phyloP scores from a whole-genome alignment of 441 rosid species.

The Gossypium gossypioides region DNA sequence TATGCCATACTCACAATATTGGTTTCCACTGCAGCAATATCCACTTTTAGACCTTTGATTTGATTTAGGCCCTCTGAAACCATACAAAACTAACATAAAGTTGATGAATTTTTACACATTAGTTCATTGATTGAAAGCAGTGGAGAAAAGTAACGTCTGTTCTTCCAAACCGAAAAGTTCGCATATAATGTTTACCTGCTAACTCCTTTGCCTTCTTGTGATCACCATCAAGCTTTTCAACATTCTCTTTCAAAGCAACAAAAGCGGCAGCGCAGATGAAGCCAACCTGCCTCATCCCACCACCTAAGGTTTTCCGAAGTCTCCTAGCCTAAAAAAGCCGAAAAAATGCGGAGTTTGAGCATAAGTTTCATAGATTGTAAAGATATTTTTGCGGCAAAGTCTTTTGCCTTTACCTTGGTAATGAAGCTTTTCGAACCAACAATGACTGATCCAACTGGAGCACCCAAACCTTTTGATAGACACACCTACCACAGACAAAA shows the following conservation, averaged over 20 bases:
- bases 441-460: constrained; percentile 84
- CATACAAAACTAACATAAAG: background rate
- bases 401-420: constrained; percentile 39
- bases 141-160: background rate
- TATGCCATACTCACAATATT: constrained; percentile 56
- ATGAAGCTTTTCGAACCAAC: constrained; percentile 76
- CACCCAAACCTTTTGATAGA: constrained; percentile 83
- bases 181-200: constrained; percentile 42
- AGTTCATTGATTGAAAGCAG: background rate
- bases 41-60: constrained; percentile 57
- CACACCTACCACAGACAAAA: constrained; percentile 43
- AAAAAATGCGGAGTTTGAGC: background rate
- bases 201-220: constrained; percentile 68
- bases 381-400: background rate
- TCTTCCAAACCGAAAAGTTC: background rate
- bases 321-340: constrained; percentile 48
- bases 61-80: constrained; percentile 62
- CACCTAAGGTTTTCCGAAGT: constrained; percentile 82
- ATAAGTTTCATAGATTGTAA: background rate
- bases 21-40: constrained; percentile 67
- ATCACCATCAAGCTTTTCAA: constrained; percentile 56
- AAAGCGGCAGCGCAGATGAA: constrained; percentile 73
- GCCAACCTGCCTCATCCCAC: constrained; percentile 90
- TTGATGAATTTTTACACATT: constrained; percentile 1
- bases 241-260: constrained; percentile 64